A percentile compares a stretch with the other conserved stretches of the same genome.
These are phyloP conservation scores for Monilinia fructigena DNA, from an alignment of 2,329 filamentous ascomycete species.

Conservation along the genomic window DNA sequence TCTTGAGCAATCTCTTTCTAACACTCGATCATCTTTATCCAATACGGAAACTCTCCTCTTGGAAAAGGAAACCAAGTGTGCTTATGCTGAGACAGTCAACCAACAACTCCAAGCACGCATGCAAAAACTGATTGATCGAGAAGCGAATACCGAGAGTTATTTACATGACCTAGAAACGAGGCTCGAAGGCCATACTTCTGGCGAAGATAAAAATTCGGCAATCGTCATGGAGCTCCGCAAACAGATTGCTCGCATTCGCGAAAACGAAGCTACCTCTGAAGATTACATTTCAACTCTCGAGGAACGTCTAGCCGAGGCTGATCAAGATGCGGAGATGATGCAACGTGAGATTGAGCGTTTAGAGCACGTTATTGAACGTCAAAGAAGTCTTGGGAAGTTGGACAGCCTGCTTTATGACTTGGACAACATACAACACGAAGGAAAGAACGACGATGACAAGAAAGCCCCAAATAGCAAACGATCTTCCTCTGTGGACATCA, in stretches of 20 bases:
- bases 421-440: conserved; percentile 69
- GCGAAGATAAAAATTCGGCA: conserved; percentile 87
- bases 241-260: conserved; percentile 81
- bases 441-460: conserved; percentile 45
- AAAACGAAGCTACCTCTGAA: conserved; percentile 86
- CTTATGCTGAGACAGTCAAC: conserved; percentile 90
- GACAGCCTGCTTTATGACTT: conserved; percentile 90
- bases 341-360: conserved; percentile 92
- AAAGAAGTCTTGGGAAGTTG: conserved; percentile 90
- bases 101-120: conserved; percentile 82
- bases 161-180: conserved; percentile 88
- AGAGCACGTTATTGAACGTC: conserved; percentile 92
- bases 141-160: conserved; percentile 88
- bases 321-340: conserved; percentile 96
- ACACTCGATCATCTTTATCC: conserved; percentile 78
- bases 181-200: conserved; percentile 84
- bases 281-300: conserved; percentile 97
- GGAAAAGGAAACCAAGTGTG: conserved; percentile 91
- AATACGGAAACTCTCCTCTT: conserved; percentile 81
- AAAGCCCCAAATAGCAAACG: conserved; percentile 47
- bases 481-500: conserved; percentile 41
- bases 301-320: conserved; percentile 89
- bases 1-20: conserved; percentile 86
- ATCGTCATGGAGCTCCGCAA: conserved; percentile 86
- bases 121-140: conserved; percentile 90